phyloP scores from a whole-genome alignment of 768 basidiomycete genomes.

The Serendipita vermifera region DNA sequence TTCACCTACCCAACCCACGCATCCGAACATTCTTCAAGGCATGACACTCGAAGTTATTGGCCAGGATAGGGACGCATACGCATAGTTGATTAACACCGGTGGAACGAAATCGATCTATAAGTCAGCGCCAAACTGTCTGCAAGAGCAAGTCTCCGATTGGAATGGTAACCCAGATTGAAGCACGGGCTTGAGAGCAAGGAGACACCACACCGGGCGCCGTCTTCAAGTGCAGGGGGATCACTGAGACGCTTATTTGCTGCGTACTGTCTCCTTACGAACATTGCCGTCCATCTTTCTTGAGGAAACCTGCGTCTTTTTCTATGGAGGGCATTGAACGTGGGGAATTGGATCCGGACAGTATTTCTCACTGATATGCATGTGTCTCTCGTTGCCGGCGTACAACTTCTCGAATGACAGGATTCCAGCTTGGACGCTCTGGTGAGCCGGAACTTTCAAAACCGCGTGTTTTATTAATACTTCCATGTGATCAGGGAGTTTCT shows the following conservation, averaged over 20 bases:
- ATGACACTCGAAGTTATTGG: conserved; percentile 24
- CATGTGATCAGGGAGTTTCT: too few species aligned
- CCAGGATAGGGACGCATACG: conserved; percentile 23
- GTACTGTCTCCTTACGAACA: conserved; percentile 21
- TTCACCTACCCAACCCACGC: conserved; percentile 21
- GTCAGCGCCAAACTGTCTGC: conserved; percentile 16
- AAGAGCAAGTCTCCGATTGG: conserved; percentile 23
- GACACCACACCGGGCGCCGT: conserved; percentile 21
- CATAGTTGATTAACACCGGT: conserved; percentile 18
- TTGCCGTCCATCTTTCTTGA: conserved; percentile 21
- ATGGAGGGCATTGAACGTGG: too few species aligned
- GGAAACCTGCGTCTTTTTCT: conserved; percentile 23
- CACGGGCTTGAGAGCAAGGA: too few species aligned
- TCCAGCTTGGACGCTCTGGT: too few species aligned
- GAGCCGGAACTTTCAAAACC: too few species aligned
- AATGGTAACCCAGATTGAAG: too few species aligned
- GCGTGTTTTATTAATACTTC: too few species aligned
- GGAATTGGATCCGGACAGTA: too few species aligned
- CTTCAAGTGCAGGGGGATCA: conserved; percentile 20
- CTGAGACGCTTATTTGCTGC: conserved; percentile 20
- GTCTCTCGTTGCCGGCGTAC: too few species aligned
- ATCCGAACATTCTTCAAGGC: conserved; percentile 22
- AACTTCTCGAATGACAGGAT: too few species aligned
- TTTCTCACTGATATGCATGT: too few species aligned
- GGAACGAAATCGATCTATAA: too few species aligned